phyloP scores from a whole-genome alignment of 176 grass and related monocot species.

The Phoenix dactylifera region DNA sequence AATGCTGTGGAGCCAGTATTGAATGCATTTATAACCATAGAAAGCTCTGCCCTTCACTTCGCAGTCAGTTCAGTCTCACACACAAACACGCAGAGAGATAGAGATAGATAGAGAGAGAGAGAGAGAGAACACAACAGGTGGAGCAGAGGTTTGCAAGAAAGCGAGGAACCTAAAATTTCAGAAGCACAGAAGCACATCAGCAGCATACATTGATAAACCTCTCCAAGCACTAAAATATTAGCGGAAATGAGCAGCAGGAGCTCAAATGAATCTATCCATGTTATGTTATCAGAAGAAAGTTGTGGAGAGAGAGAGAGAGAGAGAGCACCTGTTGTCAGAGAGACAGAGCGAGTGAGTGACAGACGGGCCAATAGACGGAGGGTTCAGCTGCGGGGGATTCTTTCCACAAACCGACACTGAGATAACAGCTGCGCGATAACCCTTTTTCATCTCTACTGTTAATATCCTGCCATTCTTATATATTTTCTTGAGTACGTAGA shows the following conservation, averaged over 20 bases:
- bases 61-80: not conserved
- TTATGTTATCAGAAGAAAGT: not conserved
- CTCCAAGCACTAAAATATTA: not conserved
- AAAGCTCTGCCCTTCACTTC: constrained; percentile 20
- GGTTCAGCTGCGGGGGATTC: too few relatives aligned
- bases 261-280: not conserved
- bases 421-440: too few relatives aligned
- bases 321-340: too few relatives aligned
- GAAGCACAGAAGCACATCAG: not conserved
- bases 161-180: constrained; percentile 3
- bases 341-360: too few relatives aligned
- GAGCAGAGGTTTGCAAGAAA: constrained; percentile 19
- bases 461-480: too few relatives aligned
- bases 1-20: constrained; percentile 30
- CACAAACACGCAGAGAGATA: not conserved
- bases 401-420: too few relatives aligned
- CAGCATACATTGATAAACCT: constrained; percentile 34
- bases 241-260: too few relatives aligned
- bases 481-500: too few relatives aligned
- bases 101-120: not conserved
- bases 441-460: too few relatives aligned
- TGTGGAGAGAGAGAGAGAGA: too few relatives aligned
- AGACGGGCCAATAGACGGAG: too few relatives aligned
- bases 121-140: constrained; percentile 6
- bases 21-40: constrained; percentile 42